Conservation (phyloP, 192 early-diverging fungal species). For the Allomyces javanicus region DNA sequence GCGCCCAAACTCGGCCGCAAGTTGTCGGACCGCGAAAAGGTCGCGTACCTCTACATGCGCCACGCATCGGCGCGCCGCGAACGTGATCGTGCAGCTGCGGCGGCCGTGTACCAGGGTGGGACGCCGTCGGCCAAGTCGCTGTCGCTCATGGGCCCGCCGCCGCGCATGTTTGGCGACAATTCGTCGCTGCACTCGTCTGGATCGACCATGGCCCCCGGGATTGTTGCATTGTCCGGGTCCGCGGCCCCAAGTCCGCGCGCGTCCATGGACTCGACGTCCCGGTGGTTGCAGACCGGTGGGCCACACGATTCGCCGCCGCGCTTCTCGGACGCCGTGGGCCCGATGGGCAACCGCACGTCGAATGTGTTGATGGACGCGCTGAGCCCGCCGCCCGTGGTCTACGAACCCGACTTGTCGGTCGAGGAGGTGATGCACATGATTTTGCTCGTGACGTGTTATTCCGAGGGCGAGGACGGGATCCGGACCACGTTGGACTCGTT, state of each 20-base stretch:
- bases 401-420: not conserved
- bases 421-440: conserved; percentile 32
- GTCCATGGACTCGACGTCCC: no score
- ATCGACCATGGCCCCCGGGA: no score
- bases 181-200: no score
- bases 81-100: not conserved
- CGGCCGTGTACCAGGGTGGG: no score
- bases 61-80: not conserved
- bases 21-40: not conserved
- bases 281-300: no score
- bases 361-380: not conserved
- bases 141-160: not conserved
- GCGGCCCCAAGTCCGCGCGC: no score
- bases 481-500: conserved; percentile 58
- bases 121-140: not conserved
- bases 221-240: no score
- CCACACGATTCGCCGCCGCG: no score
- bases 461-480: conserved; percentile 50
- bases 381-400: not conserved
- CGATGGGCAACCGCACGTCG: not conserved
- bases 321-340: not conserved
- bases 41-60: not conserved
- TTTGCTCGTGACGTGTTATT: conserved; percentile 60
- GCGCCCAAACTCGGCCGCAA: conserved; percentile 17
- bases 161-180: not conserved